Base-by-base conservation (phyloP, 108 stramenopile genomes). In the Fragilariopsis cylindrus region DNA sequence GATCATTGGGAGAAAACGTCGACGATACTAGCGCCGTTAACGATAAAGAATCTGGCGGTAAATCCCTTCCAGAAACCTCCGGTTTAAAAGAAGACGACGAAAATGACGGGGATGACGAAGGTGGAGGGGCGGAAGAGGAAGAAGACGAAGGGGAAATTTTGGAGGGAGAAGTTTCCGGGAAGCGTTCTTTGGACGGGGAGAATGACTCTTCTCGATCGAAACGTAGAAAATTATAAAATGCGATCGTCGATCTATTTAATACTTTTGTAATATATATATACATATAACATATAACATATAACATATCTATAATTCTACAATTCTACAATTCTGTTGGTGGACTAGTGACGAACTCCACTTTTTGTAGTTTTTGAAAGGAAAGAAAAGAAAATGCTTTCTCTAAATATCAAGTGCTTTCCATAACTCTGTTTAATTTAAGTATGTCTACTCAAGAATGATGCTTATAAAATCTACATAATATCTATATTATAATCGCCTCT, bases 21-120 rank as follows among this genome's bases (percentile, higher is more conserved):
- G 70, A 52, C 11, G 13, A 54, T 21, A 55, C 57, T 30, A 52
- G 55, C 18, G 57, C 30, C 57, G 74, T 15, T 55, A 30, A 7
- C 41, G 18, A 18, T 30, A 30, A 30, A 30, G 11, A 60, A 15
- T 16, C 43, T 30, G 13, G 49, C 56, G 48, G 57, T 30, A 21
- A 45, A 13, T 52, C 53, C 30, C n/a, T 49, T 18, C 60, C 57
- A 67, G 63, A 67, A 66, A 11, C 12, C 15, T 56, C 69, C 0
- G 54, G 69, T 19, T 30, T 56, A 21, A 55, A 64, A 40, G 81
- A 77, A 57, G 76, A 77, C 47, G 62, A 52, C 7, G 81, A 71
- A 40, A 73, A 74, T 55, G 72, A 74, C 62, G 81, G 81, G 47
- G 76, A 77, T 47, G 81, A 82, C 57, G 76, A 82, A 73, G 76